Evolutionary conservation across 768 basidiomycete genomes (phyloP), one percentile per base, ranked within the genome.

Genomic region (Lactarius deliciosus): DNA sequence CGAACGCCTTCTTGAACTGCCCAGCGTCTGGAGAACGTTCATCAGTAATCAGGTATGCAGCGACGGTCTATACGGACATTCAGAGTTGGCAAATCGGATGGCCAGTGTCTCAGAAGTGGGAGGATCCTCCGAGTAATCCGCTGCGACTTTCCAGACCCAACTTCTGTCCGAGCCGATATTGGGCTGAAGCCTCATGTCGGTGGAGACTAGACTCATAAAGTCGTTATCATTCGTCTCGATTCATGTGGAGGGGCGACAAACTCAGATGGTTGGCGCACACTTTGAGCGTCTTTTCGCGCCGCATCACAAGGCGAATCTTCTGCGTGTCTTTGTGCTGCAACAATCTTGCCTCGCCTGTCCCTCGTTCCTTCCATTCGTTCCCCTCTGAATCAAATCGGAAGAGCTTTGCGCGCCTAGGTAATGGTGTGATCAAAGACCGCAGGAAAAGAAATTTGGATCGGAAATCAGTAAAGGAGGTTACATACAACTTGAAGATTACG

Each of bases 261-360:
- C 97, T 87, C 71, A 86, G 79, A 80, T 98, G 97, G 82, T 99
- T 99, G 65, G 97, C 97, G 79, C 97, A 98, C 79, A 98, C 96
- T 79, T 99, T 98, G 79, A 94, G 84, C 57, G 97, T 99, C 88
- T 98, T 98, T 85, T 99, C 97, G 79, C 97, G 92, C 81, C 96
- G 85, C 97, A 99, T 99, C 77, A 99, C 94, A 69, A 99, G 86
- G 69, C 97, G 86, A 74, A 96, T 84, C 79, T 96, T 98, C 82
- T 90, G 88, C 59, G 89, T 90, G 75, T 87, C 86, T 78, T 90
- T 94, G 83, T 97, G 92, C 72, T 86, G 81, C 70, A 99, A 87
- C 64, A 99, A 84, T 76, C 94, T 90, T 71, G 94, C 95, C 77
- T 96, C 94, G 56, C 96, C 96, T 18, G 96, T 98, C 47, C 96